Evolutionary conservation across 1,284 basidiomycete species (phyloP).

Genomic region (Ceratobasidium sp.): DNA sequence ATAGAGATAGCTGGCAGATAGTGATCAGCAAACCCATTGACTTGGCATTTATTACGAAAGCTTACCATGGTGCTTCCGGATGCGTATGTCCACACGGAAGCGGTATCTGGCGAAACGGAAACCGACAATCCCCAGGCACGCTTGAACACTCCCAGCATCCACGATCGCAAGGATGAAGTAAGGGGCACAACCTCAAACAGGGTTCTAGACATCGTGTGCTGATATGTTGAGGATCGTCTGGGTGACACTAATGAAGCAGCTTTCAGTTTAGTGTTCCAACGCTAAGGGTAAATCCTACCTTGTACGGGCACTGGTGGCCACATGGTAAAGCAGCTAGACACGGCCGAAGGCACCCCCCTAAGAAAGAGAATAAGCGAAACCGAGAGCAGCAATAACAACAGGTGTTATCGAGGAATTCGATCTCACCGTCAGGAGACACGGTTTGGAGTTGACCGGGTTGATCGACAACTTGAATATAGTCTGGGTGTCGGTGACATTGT

Average conservation of each 20-base stretch:
- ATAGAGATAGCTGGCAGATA: slow-evolving; percentile 59
- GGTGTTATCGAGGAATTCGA: not conserved
- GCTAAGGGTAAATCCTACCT: slow-evolving; percentile 55
- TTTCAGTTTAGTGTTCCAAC: not conserved
- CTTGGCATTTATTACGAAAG: slow-evolving; percentile 15
- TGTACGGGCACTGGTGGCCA: slow-evolving; percentile 73
- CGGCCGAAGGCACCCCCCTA: slow-evolving; percentile 70
- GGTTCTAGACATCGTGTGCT: slow-evolving; percentile 62
- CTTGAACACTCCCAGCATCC: slow-evolving; percentile 58
- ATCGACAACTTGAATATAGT: slow-evolving; percentile 57
- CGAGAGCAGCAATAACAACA: not conserved
- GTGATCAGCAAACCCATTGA: slow-evolving; percentile 17
- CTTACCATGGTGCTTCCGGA: slow-evolving; percentile 64
- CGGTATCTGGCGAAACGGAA: slow-evolving; percentile 52
- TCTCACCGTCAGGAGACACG: slow-evolving; percentile 67
- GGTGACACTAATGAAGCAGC: slow-evolving; percentile 65
- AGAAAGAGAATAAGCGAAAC: not conserved
- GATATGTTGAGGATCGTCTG: slow-evolving; percentile 67
- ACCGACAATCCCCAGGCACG: slow-evolving; percentile 58
- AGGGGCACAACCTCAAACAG: slow-evolving; percentile 65
- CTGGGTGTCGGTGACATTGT: slow-evolving; percentile 67
- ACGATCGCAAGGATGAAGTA: slow-evolving; percentile 69
- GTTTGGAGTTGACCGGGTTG: slow-evolving; percentile 64
- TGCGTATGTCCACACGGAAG: slow-evolving; percentile 73
- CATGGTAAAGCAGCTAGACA: slow-evolving; percentile 70